Evolutionary conservation across 176 grass and related monocot genomes (phyloP).

Genomic region (Miscanthus lutarioriparius): DNA sequence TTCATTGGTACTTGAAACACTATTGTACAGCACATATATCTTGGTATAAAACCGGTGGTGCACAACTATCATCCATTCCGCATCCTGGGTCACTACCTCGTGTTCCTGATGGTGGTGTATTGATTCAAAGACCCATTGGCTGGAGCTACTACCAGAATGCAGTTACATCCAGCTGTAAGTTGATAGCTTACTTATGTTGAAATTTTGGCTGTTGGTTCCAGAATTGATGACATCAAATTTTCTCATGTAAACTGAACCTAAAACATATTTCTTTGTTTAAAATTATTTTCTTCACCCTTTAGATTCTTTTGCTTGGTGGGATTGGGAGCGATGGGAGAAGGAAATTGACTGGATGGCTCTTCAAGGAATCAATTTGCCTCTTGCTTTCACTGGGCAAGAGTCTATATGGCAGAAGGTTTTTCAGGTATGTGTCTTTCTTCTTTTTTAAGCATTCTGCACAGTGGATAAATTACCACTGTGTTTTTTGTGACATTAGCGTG

Average conservation of each 20-base stretch:
- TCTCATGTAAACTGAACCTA: neutral
- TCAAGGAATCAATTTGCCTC: constrained; percentile 79
- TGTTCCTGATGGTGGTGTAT: constrained; percentile 56
- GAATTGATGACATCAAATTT: neutral
- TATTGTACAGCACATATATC: constrained; percentile 62
- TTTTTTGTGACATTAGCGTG: neutral
- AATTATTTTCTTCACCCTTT: constrained; percentile 23
- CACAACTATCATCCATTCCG: constrained; percentile 60
- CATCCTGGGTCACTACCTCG: constrained; percentile 48
- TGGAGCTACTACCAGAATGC: constrained; percentile 89
- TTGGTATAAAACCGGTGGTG: constrained; percentile 68
- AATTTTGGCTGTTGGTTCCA: constrained; percentile 20
- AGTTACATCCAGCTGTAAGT: constrained; percentile 82
- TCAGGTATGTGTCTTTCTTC: constrained; percentile 34
- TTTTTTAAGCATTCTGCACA: neutral
- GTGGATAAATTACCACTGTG: neutral
- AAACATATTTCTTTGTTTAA: neutral
- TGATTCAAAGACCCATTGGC: constrained; percentile 59
- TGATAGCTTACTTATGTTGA: neutral
- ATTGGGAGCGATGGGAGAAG: constrained; percentile 80
- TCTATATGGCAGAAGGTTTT: constrained; percentile 79
- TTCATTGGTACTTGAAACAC: constrained; percentile 75
- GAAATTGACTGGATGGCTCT: constrained; percentile 94
- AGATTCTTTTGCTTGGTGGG: constrained; percentile 87
- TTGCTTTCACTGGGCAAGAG: constrained; percentile 78